Base-by-base conservation (phyloP, 2,329 filamentous ascomycete species). In the Apiospora koreana region DNA sequence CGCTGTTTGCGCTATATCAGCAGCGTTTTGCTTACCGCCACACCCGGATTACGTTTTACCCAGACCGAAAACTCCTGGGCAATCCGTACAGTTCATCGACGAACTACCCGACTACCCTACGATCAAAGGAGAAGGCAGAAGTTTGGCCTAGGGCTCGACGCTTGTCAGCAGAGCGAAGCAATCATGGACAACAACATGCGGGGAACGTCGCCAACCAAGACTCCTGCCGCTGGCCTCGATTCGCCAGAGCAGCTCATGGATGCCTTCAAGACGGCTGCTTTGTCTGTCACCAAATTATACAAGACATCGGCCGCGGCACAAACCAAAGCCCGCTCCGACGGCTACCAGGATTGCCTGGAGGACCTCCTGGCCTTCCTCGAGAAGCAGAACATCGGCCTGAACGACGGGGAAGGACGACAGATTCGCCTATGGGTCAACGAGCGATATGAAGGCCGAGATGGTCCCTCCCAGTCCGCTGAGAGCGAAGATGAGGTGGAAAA, bases 211-310 rank as follows among this genome's bases (percentile, higher is more conserved):
- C 78, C 76, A 43, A 70, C 74, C 54, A 78, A 78, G 75, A 74
- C 72, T 75, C 74, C 77, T 79, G 82, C 75, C n/a, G 79, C 76
- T 71, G 71, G n/a, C 31, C 43, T 68, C 10, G 85, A 85, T 64
- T 83, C 84, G 23, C 86, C 88, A 23, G 89, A 91, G 77, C 87
- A 90, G 78, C 89, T 98, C 65, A 89, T 98, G 70, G 92, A 95
- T 76, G 92, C 94, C 71, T 99, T 99, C 87, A 96, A 94, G 81
- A 91, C 93, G 21, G 96, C 96, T 43, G 96, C 96, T 25, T 87
- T 98, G 43, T 97, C 94, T 7, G 95, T 98, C 69, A 98, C 96
- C 65, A 97, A 97, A 78, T 90, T 99, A 18, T 98, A 98, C 85
- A 98, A 97, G 82, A 95, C 92, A 48, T 95, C 95, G 3, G 92